Evolutionary conservation across 2,329 filamentous ascomycete species (phyloP).

Genomic region (Exophiala dermatitidis): DNA sequence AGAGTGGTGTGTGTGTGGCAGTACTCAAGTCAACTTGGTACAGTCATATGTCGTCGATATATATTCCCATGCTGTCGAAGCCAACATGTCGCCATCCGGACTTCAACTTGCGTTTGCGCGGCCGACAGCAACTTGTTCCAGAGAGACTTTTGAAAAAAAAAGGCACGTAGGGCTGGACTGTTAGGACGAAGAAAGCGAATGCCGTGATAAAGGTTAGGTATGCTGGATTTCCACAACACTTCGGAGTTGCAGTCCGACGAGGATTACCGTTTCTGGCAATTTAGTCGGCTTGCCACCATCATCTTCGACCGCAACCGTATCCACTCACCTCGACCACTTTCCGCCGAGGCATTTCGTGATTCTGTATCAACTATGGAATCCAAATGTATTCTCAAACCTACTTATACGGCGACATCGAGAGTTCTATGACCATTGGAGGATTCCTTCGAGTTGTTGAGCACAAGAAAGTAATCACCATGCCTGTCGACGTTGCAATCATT

Average conservation of each 20-base stretch:
- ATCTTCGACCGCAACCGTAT: too few relatives aligned
- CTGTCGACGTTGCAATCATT: conserved; percentile 40
- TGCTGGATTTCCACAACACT: too few relatives aligned
- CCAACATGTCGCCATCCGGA: not conserved
- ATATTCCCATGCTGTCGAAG: not conserved
- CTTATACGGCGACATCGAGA: too few relatives aligned
- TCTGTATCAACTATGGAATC: too few relatives aligned
- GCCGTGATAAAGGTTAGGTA: too few relatives aligned
- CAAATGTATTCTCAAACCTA: too few relatives aligned
- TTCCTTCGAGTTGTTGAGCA: not conserved
- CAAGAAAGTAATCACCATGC: not conserved
- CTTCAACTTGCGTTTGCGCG: not conserved
- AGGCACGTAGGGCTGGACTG: too few relatives aligned
- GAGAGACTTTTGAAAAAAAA: too few relatives aligned
- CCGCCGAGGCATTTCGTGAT: too few relatives aligned
- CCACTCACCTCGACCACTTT: not conserved
- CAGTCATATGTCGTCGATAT: not conserved
- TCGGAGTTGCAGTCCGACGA: not conserved
- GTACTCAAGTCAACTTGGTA: not conserved
- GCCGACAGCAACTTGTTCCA: not conserved
- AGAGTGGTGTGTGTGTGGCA: not conserved
- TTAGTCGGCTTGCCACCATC: not conserved
- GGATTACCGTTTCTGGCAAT: not conserved
- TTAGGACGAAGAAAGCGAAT: too few relatives aligned
- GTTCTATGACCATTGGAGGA: not conserved